Evolutionary conservation across 1,284 basidiomycete genomes (phyloP).

Genomic region (Megacollybia platyphylla): DNA sequence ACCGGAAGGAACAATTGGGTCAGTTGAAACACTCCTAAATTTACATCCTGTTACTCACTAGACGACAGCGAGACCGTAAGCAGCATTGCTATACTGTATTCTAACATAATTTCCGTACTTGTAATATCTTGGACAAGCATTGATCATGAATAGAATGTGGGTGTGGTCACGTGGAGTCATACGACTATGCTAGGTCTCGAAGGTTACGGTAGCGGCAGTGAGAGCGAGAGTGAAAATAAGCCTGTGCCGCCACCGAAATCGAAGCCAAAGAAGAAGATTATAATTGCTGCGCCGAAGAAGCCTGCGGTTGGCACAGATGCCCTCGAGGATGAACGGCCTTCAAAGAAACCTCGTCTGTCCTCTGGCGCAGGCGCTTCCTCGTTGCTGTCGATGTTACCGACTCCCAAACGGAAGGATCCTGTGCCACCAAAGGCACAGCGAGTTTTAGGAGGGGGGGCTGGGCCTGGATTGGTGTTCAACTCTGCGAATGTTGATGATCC

Average conservation of each 20-base stretch:
- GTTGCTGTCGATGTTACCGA: constrained; percentile 62
- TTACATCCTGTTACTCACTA: constrained; percentile 5
- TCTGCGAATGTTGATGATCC: constrained; percentile 12
- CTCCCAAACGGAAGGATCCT: constrained; percentile 46
- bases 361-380: constrained; percentile 50
- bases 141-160: not conserved
- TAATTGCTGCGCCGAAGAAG: constrained; percentile 51
- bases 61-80: constrained; percentile 22
- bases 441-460: constrained; percentile 51
- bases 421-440: constrained; percentile 32
- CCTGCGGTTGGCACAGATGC: constrained; percentile 23
- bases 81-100: not conserved
- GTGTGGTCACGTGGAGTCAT: not conserved
- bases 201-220: constrained; percentile 60
- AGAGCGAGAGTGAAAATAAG: constrained; percentile 25
- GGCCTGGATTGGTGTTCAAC: constrained; percentile 48
- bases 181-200: constrained; percentile 55
- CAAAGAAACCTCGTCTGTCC: constrained; percentile 46
- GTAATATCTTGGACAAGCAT: not conserved
- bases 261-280: constrained; percentile 44
- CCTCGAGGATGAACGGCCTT: constrained; percentile 30
- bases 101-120: not conserved
- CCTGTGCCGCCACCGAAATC: constrained; percentile 3
- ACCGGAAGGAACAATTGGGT: constrained; percentile 78
- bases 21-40: constrained; percentile 14